phyloP scores from a whole-genome alignment of 208 protist genomes.

The Acanthamoeba culbertsoni region DNA sequence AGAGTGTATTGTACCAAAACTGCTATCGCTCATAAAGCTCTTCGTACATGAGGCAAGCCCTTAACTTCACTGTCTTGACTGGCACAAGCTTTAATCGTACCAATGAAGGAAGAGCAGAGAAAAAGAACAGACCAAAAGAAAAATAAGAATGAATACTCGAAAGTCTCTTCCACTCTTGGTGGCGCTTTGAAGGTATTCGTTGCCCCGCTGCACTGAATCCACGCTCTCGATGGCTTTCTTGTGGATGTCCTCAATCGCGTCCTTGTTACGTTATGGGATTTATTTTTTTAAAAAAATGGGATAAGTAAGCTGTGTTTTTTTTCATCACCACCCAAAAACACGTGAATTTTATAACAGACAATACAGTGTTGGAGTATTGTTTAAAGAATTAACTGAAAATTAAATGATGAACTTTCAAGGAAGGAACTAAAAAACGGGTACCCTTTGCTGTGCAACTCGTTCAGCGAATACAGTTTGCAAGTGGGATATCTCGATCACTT shows the following conservation, averaged over 20 bases:
- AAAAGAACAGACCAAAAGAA: slow-evolving; percentile 26
- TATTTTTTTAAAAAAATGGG: too few species aligned
- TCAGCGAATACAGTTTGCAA: neutral
- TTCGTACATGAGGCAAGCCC: too few species aligned
- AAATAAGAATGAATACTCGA: slow-evolving; percentile 15
- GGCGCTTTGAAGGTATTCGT: neutral
- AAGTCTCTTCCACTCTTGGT: slow-evolving; percentile 9
- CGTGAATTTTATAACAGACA: too few species aligned
- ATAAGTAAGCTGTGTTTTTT: too few species aligned
- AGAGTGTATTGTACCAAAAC: too few species aligned
- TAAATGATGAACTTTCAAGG: neutral
- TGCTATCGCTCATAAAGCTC: too few species aligned
- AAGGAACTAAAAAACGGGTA: neutral
- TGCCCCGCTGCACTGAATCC: neutral
- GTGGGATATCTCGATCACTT: slow-evolving; percentile 19
- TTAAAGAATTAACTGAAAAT: too few species aligned
- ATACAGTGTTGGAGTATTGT: too few species aligned
- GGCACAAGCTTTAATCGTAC: slow-evolving; percentile 45
- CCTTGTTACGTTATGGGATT: too few species aligned
- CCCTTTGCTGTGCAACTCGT: neutral
- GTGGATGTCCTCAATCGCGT: slow-evolving; percentile 12
- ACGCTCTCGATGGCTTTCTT: slow-evolving; percentile 37
- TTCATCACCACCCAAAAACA: too few species aligned
- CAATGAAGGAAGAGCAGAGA: slow-evolving; percentile 33
- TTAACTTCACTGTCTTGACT: too few species aligned